Percentiles rank a stretch among this genome's conserved stretches.
These are phyloP conservation scores for Candida berthetii DNA, from an alignment of 805 yeast genomes.

Conservation along the genomic window DNA sequence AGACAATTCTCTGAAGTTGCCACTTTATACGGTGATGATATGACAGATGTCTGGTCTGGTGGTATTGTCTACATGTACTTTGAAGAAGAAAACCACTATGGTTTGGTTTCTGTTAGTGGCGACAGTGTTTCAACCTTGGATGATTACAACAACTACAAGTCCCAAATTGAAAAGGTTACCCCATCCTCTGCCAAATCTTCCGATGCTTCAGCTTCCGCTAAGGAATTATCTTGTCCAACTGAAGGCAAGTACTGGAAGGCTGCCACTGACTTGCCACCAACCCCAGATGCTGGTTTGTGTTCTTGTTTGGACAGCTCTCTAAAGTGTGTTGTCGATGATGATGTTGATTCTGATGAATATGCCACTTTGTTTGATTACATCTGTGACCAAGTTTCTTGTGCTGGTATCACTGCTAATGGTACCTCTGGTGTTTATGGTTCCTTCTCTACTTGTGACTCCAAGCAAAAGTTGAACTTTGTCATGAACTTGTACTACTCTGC, in stretches of 20 bases:
- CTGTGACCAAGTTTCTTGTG: slow-evolving; percentile 50
- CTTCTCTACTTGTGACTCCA: slow-evolving; percentile 62
- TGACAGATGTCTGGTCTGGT: slow-evolving; percentile 87
- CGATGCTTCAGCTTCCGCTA: slow-evolving; percentile 32
- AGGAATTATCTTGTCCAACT: slow-evolving; percentile 59
- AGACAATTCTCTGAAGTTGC: slow-evolving; percentile 70
- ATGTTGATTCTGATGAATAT: slow-evolving; percentile 51
- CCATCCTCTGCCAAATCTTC: slow-evolving; percentile 43
- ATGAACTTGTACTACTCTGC: slow-evolving; percentile 57
- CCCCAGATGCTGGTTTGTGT: slow-evolving; percentile 63
- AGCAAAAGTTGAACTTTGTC: slow-evolving; percentile 59
- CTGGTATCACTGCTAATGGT: slow-evolving; percentile 58
- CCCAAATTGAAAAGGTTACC: slow-evolving; percentile 45
- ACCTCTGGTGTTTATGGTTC: slow-evolving; percentile 63
- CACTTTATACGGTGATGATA: slow-evolving; percentile 53
- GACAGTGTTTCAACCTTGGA: slow-evolving; percentile 48
- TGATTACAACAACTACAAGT: slow-evolving; percentile 59
- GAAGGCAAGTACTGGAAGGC: slow-evolving; percentile 56
- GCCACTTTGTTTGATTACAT: slow-evolving; percentile 49
- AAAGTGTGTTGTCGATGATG: slow-evolving; percentile 53
- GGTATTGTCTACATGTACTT: slow-evolving; percentile 87
- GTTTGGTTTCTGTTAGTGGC: slow-evolving; percentile 52
- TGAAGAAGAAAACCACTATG: slow-evolving; percentile 70
- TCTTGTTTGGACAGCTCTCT: slow-evolving; percentile 52
- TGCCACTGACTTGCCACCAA: slow-evolving; percentile 66